Evolutionary conservation across 139 green algal species (phyloP).

Genomic region (Chlamydomonas incerta): DNA sequence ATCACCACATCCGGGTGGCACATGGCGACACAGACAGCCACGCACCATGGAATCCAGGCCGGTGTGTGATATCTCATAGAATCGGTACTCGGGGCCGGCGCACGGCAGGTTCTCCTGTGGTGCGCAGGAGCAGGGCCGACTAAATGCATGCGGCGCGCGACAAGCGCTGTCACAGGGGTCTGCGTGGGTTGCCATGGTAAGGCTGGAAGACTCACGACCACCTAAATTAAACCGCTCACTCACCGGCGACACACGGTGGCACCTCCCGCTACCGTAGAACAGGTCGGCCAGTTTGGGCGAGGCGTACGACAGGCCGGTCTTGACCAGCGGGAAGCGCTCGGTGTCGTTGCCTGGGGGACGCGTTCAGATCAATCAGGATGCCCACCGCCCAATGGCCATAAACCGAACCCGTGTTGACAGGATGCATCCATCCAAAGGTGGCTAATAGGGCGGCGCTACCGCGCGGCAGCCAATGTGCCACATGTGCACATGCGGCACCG

Average conservation of each 20-base stretch:
- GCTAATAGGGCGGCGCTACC: too few species aligned
- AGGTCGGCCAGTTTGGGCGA: not conserved
- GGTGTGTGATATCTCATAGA: not conserved
- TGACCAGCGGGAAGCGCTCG: conserved; percentile 20
- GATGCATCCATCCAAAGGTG: too few species aligned
- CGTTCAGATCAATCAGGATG: too few species aligned
- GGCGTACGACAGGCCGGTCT: not conserved
- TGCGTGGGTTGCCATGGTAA: too few species aligned
- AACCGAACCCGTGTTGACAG: too few species aligned
- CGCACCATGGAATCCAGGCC: conserved; percentile 14
- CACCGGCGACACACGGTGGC: not conserved
- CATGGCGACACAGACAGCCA: too few species aligned
- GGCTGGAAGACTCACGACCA: too few species aligned
- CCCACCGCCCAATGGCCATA: too few species aligned
- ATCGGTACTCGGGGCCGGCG: conserved; percentile 7
- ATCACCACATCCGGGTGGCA: too few species aligned
- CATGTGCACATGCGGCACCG: too few species aligned
- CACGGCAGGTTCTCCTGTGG: not conserved
- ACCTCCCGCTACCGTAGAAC: not conserved
- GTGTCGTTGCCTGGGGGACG: conserved; percentile 5
- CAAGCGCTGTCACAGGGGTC: too few species aligned
- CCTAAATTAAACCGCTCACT: not conserved
- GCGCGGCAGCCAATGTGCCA: too few species aligned
- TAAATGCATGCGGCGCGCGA: not conserved
- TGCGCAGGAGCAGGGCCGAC: not conserved